A percentile compares a stretch with the other conserved stretches of the same genome.
Conservation (phyloP, 495 filamentous ascomycete genomes). For the Podospora australis region DNA sequence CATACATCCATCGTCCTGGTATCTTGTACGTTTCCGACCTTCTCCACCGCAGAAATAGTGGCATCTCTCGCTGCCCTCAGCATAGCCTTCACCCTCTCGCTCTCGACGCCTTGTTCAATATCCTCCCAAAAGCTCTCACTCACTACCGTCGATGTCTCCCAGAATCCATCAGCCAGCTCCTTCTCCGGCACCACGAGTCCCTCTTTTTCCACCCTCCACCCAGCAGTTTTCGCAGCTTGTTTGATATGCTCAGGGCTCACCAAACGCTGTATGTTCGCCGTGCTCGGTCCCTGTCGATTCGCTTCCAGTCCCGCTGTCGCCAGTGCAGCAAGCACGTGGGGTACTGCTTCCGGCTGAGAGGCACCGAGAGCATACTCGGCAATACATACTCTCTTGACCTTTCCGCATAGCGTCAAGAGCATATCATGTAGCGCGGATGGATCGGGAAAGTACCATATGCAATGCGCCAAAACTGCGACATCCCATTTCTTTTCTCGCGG, state of each 20-base stretch:
- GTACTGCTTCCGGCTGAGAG: slow-evolving; percentile 19
- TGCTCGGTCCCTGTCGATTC: slow-evolving; percentile 7
- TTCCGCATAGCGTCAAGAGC: slow-evolving; percentile 28
- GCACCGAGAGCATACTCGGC: slow-evolving; percentile 35
- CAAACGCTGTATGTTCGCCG: slow-evolving; percentile 15
- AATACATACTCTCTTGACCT: slow-evolving; percentile 27
- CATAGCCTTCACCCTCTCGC: slow-evolving; percentile 31
- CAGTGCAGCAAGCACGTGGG: slow-evolving; percentile 42
- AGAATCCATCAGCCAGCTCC: slow-evolving; percentile 39
- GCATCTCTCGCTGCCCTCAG: slow-evolving; percentile 32
- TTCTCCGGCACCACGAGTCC: slow-evolving; percentile 24
- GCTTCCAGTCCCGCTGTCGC: slow-evolving; percentile 20
- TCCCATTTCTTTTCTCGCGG: slow-evolving; percentile 29
- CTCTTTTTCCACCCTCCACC: slow-evolving; percentile 26
- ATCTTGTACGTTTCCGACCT: slow-evolving; percentile 25
- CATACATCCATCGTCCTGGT: slow-evolving; percentile 46
- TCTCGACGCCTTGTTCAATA: slow-evolving; percentile 22
- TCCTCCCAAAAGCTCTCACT: slow-evolving; percentile 20
- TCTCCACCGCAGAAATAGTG: slow-evolving; percentile 24
- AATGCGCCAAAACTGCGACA: slow-evolving; percentile 42
- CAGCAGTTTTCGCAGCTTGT: slow-evolving; percentile 13
- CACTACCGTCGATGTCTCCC: slow-evolving; percentile 35
- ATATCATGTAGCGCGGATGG: slow-evolving; percentile 22
- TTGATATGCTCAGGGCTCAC: slow-evolving; percentile 15
- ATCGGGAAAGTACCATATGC: slow-evolving; percentile 45